These are phyloP conservation scores for Penicillium robsamsonii DNA, from an alignment of 495 filamentous ascomycete species.

Conservation along the genomic window DNA sequence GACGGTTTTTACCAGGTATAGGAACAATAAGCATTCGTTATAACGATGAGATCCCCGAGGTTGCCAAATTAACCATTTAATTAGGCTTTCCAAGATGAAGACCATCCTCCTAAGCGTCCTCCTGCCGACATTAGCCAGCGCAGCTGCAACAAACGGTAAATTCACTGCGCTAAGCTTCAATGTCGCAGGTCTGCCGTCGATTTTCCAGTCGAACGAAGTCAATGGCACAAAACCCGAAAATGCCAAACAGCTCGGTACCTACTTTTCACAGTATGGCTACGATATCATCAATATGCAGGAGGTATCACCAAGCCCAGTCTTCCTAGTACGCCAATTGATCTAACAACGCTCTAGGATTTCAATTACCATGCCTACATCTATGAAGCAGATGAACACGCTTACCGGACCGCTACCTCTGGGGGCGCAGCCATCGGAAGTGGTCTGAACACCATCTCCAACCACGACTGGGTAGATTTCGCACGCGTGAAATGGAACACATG, in stretches of 20 bases:
- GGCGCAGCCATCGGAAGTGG: constrained; percentile 59
- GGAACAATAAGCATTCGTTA: background rate
- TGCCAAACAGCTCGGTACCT: constrained; percentile 45
- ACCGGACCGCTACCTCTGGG: constrained; percentile 59
- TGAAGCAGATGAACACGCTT: constrained; percentile 51
- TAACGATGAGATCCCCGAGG: too few species aligned
- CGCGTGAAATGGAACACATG: constrained; percentile 58
- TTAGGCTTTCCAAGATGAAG: constrained; percentile 1
- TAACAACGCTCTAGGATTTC: constrained; percentile 46
- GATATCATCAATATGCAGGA: constrained; percentile 63
- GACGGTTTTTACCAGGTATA: too few species aligned
- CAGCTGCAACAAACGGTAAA: constrained; percentile 21
- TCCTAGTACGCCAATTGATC: background rate
- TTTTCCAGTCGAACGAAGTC: constrained; percentile 52
- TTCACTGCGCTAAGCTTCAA: constrained; percentile 59
- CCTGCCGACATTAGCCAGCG: constrained; percentile 11
- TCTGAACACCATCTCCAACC: constrained; percentile 58
- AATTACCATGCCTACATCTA: constrained; percentile 63
- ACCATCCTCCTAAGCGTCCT: constrained; percentile 2
- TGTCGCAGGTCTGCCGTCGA: constrained; percentile 57
- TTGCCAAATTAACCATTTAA: too few species aligned
- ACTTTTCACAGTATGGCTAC: constrained; percentile 51
- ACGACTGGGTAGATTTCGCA: constrained; percentile 52
- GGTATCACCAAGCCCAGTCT: constrained; percentile 22
- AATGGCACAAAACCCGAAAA: constrained; percentile 54